phyloP scores from a whole-genome alignment of 2,329 filamentous ascomycete species.

The Diplodia scrobiculata region DNA sequence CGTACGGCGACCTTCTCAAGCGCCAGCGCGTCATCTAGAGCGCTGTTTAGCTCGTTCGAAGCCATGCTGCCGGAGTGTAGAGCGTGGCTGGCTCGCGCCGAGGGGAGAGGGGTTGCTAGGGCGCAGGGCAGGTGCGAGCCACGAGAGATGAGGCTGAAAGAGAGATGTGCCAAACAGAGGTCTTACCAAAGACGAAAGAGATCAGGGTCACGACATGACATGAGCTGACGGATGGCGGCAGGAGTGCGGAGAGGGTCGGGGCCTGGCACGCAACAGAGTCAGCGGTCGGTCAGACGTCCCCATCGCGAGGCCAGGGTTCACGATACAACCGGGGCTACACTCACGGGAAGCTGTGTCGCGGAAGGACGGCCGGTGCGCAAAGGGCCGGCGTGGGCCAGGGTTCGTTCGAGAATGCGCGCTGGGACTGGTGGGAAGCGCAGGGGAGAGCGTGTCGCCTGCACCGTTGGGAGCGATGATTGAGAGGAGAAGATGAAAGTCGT shows the following conservation, averaged over 20 bases:
- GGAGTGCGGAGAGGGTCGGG: conserved; percentile 24
- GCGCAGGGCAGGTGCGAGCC: conserved; percentile 17
- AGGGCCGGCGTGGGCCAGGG: conserved; percentile 25
- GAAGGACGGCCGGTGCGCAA: conserved; percentile 20
- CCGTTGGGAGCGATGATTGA: conserved; percentile 23
- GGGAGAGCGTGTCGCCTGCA: conserved; percentile 27
- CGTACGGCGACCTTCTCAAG: conserved; percentile 46
- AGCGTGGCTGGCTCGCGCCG: conserved; percentile 19
- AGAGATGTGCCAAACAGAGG: conserved; percentile 27
- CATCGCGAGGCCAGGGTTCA: conserved; percentile 25
- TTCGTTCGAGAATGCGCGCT: conserved; percentile 23
- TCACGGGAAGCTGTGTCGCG: conserved; percentile 25
- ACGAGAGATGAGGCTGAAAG: conserved; percentile 24
- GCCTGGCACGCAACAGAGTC: conserved; percentile 26
- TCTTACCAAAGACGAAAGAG: conserved; percentile 33
- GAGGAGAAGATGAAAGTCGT: conserved; percentile 21
- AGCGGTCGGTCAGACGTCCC: conserved; percentile 26
- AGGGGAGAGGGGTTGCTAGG: conserved; percentile 24
- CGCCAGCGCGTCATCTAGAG: conserved; percentile 42
- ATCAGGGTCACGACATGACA: conserved; percentile 31
- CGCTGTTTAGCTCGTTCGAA: conserved; percentile 35
- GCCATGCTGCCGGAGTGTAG: conserved; percentile 32
- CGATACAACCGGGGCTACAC: conserved; percentile 25
- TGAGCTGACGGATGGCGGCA: conserved; percentile 29
- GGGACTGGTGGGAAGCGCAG: conserved; percentile 25